Conservation (phyloP, 1,139 yeast genomes). For the Spathaspora jeffriesii region DNA sequence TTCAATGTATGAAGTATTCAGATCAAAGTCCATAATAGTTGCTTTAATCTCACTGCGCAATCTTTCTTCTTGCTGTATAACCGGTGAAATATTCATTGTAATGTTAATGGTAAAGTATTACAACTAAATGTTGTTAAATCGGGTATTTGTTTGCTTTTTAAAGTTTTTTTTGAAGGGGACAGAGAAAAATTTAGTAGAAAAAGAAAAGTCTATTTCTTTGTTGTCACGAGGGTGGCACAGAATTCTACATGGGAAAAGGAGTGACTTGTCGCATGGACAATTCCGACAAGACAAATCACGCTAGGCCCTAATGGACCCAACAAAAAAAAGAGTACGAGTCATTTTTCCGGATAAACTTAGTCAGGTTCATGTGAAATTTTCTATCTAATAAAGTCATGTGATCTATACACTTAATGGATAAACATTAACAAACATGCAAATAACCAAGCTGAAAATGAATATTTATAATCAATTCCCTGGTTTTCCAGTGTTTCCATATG, state of each 20-base stretch:
- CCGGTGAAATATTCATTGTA: not conserved
- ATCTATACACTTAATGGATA: not conserved
- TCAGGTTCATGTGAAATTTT: no score
- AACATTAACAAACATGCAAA: not conserved
- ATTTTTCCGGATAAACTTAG: not conserved
- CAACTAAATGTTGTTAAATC: not conserved
- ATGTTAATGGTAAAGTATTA: not conserved
- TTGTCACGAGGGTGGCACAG: not conserved
- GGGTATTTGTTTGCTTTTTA: slow-evolving; percentile 1
- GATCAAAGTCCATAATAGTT: slow-evolving; percentile 27
- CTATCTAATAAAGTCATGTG: not conserved
- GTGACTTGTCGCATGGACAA: not conserved
- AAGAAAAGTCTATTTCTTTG: not conserved
- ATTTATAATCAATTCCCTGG: not conserved
- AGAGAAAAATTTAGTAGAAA: not conserved
- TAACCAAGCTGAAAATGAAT: not conserved
- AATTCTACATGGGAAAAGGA: not conserved
- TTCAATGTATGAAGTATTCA: slow-evolving; percentile 33
- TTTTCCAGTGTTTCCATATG: slow-evolving; percentile 2
- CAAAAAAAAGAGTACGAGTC: not conserved
- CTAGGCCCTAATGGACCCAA: not conserved
- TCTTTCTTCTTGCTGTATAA: slow-evolving; percentile 2
- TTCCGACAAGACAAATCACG: not conserved
- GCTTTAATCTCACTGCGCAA: slow-evolving; percentile 9
- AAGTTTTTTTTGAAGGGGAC: not conserved